These are phyloP conservation scores for Rhinocladiella mackenziei DNA, from an alignment of 2,329 filamentous ascomycete genomes.

Conservation along the genomic window DNA sequence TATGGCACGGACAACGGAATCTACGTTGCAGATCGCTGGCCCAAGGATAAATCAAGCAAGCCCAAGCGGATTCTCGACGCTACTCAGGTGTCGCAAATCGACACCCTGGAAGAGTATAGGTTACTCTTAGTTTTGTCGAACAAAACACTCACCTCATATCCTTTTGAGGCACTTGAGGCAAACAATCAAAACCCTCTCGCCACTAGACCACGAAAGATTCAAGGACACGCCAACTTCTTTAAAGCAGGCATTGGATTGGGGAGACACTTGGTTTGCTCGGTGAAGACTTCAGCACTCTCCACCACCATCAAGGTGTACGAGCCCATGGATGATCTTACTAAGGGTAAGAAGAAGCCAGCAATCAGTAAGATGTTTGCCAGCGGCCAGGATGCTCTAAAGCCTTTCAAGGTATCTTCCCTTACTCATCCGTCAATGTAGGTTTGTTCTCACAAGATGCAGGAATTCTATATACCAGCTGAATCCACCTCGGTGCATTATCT, in stretches of 20 bases:
- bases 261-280: constrained; percentile 89
- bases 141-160: constrained; percentile 87
- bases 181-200: constrained; percentile 68
- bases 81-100: constrained; percentile 85
- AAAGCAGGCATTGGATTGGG: constrained; percentile 93
- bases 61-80: constrained; percentile 83
- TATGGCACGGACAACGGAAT: constrained; percentile 93
- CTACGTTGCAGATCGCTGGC: constrained; percentile 85
- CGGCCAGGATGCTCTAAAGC: constrained; percentile 90
- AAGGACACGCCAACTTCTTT: constrained; percentile 97
- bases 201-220: constrained; percentile 91
- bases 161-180: constrained; percentile 79
- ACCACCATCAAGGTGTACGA: constrained; percentile 99
- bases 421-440: too few species aligned
- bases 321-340: constrained; percentile 88
- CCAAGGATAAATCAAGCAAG: constrained; percentile 68
- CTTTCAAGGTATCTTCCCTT: constrained; percentile 84
- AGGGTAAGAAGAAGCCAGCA: constrained; percentile 92
- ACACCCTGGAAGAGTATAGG: constrained; percentile 92
- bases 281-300: constrained; percentile 88
- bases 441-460: constrained; percentile 45
- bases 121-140: constrained; percentile 87
- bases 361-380: constrained; percentile 92
- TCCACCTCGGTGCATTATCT: constrained; percentile 98
- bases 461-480: constrained; percentile 98